Evolutionary conservation across 1,284 basidiomycete genomes (phyloP).

Genomic region (Cryptococcus jaspeensis): DNA sequence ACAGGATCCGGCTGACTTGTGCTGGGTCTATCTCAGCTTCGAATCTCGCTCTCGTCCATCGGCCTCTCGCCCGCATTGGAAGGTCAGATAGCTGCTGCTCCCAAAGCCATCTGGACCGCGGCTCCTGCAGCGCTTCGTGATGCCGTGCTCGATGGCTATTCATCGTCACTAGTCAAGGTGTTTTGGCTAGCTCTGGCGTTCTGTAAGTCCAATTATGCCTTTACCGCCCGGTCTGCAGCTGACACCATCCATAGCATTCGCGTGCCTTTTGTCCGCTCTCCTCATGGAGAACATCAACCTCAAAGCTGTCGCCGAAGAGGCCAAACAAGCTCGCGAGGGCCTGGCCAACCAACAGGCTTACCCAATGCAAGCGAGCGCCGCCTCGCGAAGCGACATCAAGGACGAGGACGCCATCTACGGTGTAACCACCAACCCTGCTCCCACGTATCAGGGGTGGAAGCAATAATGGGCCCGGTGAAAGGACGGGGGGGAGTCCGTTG

Average conservation of each 20-base stretch:
- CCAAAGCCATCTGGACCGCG: conserved; percentile 18
- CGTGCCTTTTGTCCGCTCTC: conserved; percentile 11
- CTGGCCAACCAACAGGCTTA: not conserved
- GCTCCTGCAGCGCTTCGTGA: conserved; percentile 2
- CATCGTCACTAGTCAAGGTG: conserved; percentile 18
- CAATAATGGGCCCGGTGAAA: no score
- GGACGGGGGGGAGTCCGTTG: no score
- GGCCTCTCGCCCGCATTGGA: conserved; percentile 1
- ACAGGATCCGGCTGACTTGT: not conserved
- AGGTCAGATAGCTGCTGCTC: conserved; percentile 10
- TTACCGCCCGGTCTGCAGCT: not conserved
- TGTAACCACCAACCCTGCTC: no score
- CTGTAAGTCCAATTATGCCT: conserved; percentile 5
- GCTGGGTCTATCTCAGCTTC: conserved; percentile 6
- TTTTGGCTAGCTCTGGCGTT: conserved; percentile 18
- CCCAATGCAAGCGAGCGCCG: conserved; percentile 7
- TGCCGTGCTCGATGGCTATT: conserved; percentile 18
- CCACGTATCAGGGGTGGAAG: no score
- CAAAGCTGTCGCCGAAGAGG: conserved; percentile 15
- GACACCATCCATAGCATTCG: conserved; percentile 6
- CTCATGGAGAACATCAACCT: conserved; percentile 21
- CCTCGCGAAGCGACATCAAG: not conserved
- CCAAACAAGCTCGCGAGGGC: conserved; percentile 5
- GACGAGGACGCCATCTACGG: no score
- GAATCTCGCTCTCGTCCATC: conserved; percentile 3